Evolutionary conservation across 805 yeast species (phyloP).

Genomic region (Cyberlindnera suaveolens): DNA sequence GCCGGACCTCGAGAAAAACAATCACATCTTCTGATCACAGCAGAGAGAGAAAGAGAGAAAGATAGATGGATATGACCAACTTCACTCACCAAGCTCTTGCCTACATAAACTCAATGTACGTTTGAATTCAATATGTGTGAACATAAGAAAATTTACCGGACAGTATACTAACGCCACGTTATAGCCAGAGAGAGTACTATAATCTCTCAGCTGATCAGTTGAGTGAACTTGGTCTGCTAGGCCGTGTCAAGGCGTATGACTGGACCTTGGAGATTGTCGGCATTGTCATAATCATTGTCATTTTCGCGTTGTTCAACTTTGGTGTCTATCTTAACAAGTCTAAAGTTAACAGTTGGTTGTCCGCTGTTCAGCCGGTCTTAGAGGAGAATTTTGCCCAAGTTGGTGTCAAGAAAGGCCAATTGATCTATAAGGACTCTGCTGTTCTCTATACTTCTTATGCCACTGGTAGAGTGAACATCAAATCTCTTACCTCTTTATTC

Average conservation of each 20-base stretch:
- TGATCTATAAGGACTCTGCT: constrained; percentile 55
- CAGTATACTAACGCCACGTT: neutral
- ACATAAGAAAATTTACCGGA: no score
- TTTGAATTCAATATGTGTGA: no score
- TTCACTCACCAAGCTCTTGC: no score
- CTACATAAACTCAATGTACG: no score
- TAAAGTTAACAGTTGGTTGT: constrained; percentile 48
- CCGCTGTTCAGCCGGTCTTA: constrained; percentile 45
- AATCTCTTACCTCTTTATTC: constrained; percentile 53
- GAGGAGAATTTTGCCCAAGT: constrained; percentile 71
- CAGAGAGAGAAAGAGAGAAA: no score
- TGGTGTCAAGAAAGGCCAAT: constrained; percentile 45
- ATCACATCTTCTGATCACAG: no score
- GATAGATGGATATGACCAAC: no score
- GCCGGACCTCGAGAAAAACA: no score
- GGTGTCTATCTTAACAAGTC: constrained; percentile 58
- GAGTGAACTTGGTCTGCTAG: constrained; percentile 46
- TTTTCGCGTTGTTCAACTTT: constrained; percentile 43
- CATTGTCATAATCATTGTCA: constrained; percentile 41
- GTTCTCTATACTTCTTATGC: constrained; percentile 64
- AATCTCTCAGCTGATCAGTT: constrained; percentile 42
- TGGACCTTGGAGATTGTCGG: constrained; percentile 74
- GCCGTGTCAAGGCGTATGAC: constrained; percentile 56
- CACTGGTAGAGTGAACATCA: constrained; percentile 79
- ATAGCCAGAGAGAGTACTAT: constrained; percentile 22